A percentile compares a stretch with the other conserved stretches of the same genome.
Evolutionary conservation across 169 alveolate species (phyloP).

Genomic region (Perkinsus olseni): DNA sequence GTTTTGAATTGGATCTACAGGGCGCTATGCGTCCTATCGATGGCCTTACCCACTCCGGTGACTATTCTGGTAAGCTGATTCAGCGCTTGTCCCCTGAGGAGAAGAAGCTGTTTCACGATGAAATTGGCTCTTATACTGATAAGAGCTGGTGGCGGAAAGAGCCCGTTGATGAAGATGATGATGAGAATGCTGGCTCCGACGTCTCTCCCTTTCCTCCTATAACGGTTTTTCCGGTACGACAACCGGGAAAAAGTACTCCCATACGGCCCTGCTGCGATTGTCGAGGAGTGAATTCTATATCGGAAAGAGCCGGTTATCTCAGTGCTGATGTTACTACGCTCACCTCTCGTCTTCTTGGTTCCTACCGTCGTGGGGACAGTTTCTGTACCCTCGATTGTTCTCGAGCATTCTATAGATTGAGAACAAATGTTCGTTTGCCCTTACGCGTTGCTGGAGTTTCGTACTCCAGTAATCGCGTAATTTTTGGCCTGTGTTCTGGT

Average conservation of each 20-base stretch:
- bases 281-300: background rate
- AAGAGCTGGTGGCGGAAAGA: background rate
- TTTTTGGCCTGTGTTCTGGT: background rate
- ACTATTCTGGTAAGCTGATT: background rate
- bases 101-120: background rate
- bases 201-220: background rate
- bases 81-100: background rate
- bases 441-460: background rate
- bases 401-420: background rate
- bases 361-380: background rate
- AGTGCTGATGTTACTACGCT: background rate
- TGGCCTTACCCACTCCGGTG: background rate
- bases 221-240: background rate
- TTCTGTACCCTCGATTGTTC: background rate
- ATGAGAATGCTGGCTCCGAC: background rate
- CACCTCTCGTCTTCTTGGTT: background rate
- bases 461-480: background rate
- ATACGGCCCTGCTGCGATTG: background rate
- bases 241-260: background rate
- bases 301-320: background rate
- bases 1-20: background rate
- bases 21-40: background rate
- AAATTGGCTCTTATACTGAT: background rate
- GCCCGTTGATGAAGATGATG: too few relatives aligned
- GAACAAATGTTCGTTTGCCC: background rate